Conservation (phyloP, 805 yeast species). For the Kuraishia cidri region DNA sequence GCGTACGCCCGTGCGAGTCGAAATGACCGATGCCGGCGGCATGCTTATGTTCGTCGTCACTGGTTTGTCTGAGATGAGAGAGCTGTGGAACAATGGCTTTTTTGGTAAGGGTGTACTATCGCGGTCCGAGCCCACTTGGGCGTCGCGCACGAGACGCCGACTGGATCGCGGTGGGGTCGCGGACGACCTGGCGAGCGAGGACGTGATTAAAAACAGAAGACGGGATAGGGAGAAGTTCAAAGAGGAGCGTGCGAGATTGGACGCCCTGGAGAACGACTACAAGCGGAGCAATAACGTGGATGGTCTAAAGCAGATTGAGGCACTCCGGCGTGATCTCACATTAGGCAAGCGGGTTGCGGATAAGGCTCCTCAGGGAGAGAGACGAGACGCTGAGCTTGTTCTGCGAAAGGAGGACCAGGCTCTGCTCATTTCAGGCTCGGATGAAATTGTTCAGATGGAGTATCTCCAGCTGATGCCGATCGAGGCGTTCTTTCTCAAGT, state of each 20-base stretch:
- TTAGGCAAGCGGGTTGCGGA: background rate
- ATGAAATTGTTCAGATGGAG: conserved; percentile 24
- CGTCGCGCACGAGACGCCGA: conserved; percentile 49
- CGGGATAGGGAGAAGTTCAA: conserved; percentile 68
- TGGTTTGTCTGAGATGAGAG: conserved; percentile 34
- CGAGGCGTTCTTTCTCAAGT: conserved; percentile 64
- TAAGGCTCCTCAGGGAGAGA: background rate
- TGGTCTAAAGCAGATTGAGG: conserved; percentile 25
- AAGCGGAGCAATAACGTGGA: conserved; percentile 11
- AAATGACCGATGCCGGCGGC: no score
- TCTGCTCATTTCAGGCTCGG: conserved; percentile 16
- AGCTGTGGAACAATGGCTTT: conserved; percentile 79
- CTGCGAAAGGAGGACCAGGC: conserved; percentile 22
- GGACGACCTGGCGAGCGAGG: conserved; percentile 57
- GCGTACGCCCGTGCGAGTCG: no score
- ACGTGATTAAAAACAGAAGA: conserved; percentile 66
- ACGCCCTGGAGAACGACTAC: conserved; percentile 29
- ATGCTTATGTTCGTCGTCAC: no score
- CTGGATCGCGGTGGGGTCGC: conserved; percentile 14
- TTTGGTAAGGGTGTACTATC: conserved; percentile 90
- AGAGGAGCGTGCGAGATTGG: conserved; percentile 51
- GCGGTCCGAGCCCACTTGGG: conserved; percentile 92
- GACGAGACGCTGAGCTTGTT: background rate
- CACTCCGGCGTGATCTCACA: background rate
- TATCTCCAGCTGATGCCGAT: conserved; percentile 63